A percentile compares a stretch with the other conserved stretches of the same genome.
Conservation (phyloP, 129 eudicot species). For the Ambrosia trifida region DNA sequence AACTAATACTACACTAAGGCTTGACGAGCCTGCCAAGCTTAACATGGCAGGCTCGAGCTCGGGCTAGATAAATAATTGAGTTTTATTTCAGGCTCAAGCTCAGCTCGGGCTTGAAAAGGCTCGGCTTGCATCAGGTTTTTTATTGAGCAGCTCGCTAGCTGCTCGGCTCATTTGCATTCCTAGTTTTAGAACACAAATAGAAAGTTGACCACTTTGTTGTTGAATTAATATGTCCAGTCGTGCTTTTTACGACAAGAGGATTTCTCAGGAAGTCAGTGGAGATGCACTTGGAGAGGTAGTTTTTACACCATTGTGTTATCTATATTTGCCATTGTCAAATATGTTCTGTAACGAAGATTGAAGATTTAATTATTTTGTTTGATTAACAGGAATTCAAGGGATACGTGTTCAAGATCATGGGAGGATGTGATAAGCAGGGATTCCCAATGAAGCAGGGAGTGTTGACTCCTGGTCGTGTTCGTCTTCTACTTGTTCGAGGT, state of each 20-base stretch:
- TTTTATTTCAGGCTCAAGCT: no score
- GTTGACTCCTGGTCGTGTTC: conserved; percentile 84
- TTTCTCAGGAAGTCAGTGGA: conserved; percentile 87
- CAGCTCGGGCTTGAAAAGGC: no score
- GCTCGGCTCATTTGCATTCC: no score
- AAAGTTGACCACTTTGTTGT: not conserved
- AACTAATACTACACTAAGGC: no score
- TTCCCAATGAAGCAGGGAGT: conserved; percentile 95
- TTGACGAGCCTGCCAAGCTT: no score
- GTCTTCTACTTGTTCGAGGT: conserved; percentile 78
- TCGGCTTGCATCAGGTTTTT: no score
- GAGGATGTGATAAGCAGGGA: conserved; percentile 92
- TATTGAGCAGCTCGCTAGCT: no score
- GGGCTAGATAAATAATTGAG: no score
- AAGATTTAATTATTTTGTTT: not conserved
- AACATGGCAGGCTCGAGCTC: no score
- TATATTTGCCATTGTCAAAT: not conserved
- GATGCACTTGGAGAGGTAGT: conserved; percentile 85
- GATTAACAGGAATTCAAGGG: conserved; percentile 66
- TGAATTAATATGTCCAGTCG: conserved; percentile 46
- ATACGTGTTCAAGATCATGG: conserved; percentile 85
- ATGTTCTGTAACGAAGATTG: not conserved
- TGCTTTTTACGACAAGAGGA: conserved; percentile 83
- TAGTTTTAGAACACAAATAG: not conserved
- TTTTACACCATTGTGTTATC: not conserved